A percentile compares a stretch with the other conserved stretches of the same genome.
These are phyloP conservation scores for Zalaria sp. DNA, from an alignment of 2,329 filamentous ascomycete species.

Conservation along the genomic window DNA sequence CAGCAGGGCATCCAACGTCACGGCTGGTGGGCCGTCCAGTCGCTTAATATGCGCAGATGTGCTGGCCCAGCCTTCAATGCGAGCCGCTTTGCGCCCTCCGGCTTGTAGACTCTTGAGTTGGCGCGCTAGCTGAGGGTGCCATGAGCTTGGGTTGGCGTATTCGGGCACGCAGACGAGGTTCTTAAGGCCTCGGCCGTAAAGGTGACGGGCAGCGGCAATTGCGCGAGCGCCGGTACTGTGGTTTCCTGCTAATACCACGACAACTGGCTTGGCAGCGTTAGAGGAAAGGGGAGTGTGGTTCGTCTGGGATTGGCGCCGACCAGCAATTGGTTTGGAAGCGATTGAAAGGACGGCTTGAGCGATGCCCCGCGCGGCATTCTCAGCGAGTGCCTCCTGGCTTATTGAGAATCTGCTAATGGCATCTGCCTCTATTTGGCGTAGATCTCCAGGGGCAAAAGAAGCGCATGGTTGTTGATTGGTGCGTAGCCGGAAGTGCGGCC, in stretches of 20 bases:
- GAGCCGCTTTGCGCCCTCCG: conserved; percentile 37
- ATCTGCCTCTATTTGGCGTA: conserved; percentile 88
- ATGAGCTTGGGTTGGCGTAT: conserved; percentile 66
- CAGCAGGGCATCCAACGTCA: conserved; percentile 81
- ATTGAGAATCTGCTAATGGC: conserved; percentile 77
- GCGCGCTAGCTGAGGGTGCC: conserved; percentile 65
- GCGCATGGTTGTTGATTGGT: conserved; percentile 41
- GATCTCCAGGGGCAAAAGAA: conserved; percentile 44
- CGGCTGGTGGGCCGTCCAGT: conserved; percentile 51
- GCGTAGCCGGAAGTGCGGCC: conserved; percentile 34
- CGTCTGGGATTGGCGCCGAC: conserved; percentile 25
- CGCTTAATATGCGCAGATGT: conserved; percentile 38
- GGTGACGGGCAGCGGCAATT: conserved; percentile 71
- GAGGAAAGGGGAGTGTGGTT: conserved; percentile 37
- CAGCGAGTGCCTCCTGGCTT: conserved; percentile 78
- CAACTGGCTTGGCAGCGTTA: conserved; percentile 34
- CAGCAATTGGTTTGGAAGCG: conserved; percentile 10
- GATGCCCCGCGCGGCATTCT: conserved; percentile 80
- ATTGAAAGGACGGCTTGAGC: conserved; percentile 59
- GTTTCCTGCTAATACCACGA: conserved; percentile 85
- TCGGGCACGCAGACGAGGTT: conserved; percentile 75
- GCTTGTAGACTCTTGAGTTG: conserved; percentile 72
- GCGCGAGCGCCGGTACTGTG: conserved; percentile 78
- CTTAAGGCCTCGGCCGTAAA: conserved; percentile 69
- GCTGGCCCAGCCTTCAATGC: conserved; percentile 49